Evolutionary conservation across 176 grass and related monocot genomes (phyloP).

Genomic region (Carex scoparia): DNA sequence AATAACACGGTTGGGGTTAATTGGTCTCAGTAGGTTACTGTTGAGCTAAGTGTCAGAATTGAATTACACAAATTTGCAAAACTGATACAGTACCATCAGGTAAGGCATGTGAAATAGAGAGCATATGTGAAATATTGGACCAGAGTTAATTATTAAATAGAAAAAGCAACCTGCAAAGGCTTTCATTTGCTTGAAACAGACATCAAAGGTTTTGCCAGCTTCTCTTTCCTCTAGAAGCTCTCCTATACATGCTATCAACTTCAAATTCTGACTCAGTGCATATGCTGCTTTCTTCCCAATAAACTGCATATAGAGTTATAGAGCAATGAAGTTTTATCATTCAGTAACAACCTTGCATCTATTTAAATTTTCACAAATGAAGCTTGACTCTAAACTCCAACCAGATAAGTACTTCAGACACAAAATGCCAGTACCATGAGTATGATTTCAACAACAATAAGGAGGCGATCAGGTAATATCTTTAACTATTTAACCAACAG

Average conservation of each 20-base stretch:
- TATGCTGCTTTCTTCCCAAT: slow-evolving; percentile 95
- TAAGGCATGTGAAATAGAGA: slow-evolving; percentile 7
- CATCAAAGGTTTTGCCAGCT: slow-evolving; percentile 94
- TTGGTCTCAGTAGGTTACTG: background rate
- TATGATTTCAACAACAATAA: background rate
- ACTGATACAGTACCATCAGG: background rate
- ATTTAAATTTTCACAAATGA: background rate
- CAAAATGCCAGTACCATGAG: background rate
- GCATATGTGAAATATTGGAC: background rate
- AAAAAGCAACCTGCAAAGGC: slow-evolving; percentile 62
- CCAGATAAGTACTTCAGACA: background rate
- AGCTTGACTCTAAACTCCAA: background rate
- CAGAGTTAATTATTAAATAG: background rate
- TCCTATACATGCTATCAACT: slow-evolving; percentile 95
- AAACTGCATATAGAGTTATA: slow-evolving; percentile 45
- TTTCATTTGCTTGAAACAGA: slow-evolving; percentile 93
- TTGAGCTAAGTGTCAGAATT: background rate
- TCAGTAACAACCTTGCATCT: background rate
- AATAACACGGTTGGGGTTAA: background rate
- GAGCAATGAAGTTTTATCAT: background rate
- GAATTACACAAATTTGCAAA: background rate
- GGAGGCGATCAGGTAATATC: background rate
- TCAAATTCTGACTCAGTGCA: slow-evolving; percentile 96
- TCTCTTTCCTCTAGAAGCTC: slow-evolving; percentile 97
- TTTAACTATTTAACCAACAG: background rate